Conservation (phyloP, 176 grass and related monocot species). For the Ampelocalamus luodianensis region DNA sequence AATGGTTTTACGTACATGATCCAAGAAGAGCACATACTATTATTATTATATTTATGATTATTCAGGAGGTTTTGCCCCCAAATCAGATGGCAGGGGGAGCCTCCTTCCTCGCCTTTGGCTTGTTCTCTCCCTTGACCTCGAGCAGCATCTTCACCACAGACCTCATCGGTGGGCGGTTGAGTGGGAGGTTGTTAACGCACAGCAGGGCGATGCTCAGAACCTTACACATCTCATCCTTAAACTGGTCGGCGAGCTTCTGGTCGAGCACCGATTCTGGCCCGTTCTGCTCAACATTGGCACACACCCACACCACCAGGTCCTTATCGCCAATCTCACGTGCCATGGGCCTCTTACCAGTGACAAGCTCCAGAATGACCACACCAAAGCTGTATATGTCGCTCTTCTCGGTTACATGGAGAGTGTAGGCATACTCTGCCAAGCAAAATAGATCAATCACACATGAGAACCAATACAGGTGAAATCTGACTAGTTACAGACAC, state of each 20-base stretch:
- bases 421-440: slow-evolving; percentile 87
- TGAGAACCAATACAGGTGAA: neutral
- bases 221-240: slow-evolving; percentile 64
- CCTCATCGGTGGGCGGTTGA: slow-evolving; percentile 79
- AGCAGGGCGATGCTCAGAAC: slow-evolving; percentile 67
- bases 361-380: slow-evolving; percentile 76
- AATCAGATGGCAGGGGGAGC: neutral
- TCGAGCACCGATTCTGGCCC: slow-evolving; percentile 63
- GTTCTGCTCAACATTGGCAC: slow-evolving; percentile 43
- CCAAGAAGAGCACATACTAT: slow-evolving; percentile 29
- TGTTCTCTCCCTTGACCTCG: slow-evolving; percentile 49
- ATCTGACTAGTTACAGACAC: neutral
- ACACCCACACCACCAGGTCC: slow-evolving; percentile 72
- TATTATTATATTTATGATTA: neutral
- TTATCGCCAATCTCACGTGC: slow-evolving; percentile 56
- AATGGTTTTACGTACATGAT: slow-evolving; percentile 36
- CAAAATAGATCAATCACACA: slow-evolving; percentile 22
- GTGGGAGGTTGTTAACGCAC: slow-evolving; percentile 62
- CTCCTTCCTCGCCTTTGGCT: slow-evolving; percentile 35
- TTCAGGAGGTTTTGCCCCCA: slow-evolving; percentile 6
- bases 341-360: slow-evolving; percentile 69
- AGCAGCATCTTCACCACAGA: slow-evolving; percentile 73
- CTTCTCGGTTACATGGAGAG: slow-evolving; percentile 80
- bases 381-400: slow-evolving; percentile 90
- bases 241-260: slow-evolving; percentile 49